Percentiles rank a stretch among this genome's conserved stretches.
These are phyloP conservation scores for Daldinia caldariorum DNA, from an alignment of 495 filamentous ascomycete species.

Conservation along the genomic window DNA sequence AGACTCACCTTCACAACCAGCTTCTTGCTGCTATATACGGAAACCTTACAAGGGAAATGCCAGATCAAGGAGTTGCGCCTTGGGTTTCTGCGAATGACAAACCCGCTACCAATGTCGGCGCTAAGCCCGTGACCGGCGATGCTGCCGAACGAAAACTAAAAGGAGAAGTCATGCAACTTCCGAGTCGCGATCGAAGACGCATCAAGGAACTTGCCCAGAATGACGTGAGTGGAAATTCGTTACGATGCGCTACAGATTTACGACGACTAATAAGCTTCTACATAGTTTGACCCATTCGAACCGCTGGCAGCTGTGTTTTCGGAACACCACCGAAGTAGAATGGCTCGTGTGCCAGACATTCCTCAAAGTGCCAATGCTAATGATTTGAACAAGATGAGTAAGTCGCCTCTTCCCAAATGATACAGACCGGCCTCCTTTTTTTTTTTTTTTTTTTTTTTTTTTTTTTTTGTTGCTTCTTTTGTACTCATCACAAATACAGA, in stretches of 20 bases:
- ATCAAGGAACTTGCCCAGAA: slow-evolving; percentile 78
- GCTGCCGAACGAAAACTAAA: slow-evolving; percentile 90
- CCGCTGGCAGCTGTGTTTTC: slow-evolving; percentile 69
- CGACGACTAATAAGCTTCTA: slow-evolving; percentile 22
- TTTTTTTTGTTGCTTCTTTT: too few species aligned
- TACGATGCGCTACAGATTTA: not conserved
- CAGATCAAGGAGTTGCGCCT: slow-evolving; percentile 88
- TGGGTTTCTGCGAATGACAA: slow-evolving; percentile 98
- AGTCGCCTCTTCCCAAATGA: slow-evolving; percentile 44
- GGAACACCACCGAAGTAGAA: slow-evolving; percentile 75
- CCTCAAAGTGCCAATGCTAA: slow-evolving; percentile 88
- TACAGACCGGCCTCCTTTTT: too few species aligned
- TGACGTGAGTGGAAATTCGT: slow-evolving; percentile 53
- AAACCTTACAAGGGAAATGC: slow-evolving; percentile 87
- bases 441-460: too few species aligned
- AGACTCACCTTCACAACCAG: slow-evolving; percentile 88
- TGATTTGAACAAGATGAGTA: slow-evolving; percentile 88
- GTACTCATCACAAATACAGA: slow-evolving; percentile 59
- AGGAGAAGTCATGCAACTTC: slow-evolving; percentile 93
- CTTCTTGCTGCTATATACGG: slow-evolving; percentile 85
- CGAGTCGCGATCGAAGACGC: slow-evolving; percentile 82
- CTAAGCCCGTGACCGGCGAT: slow-evolving; percentile 85
- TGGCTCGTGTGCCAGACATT: slow-evolving; percentile 73
- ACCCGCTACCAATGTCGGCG: slow-evolving; percentile 74
- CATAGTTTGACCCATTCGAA: slow-evolving; percentile 73